Evolutionary conservation across 805 yeast genomes (phyloP), one percentile per base, ranked within the genome.

Genomic region (Saccharomycopsis amapae): DNA sequence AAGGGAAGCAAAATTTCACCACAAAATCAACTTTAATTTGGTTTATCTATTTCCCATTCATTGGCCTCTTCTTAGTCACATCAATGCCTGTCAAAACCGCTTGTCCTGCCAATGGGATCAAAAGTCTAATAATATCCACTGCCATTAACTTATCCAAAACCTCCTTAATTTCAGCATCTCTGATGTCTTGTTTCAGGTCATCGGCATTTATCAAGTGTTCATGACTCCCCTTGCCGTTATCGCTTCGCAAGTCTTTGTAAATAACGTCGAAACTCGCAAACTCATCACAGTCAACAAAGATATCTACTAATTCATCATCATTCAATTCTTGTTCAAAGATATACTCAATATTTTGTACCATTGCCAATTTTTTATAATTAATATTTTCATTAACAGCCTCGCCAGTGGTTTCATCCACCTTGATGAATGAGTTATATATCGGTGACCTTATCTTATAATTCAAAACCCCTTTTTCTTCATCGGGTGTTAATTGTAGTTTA

Each of bases 281-380:
- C 17, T 66, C 75, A 13, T 80, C 89, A 48, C 69, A 66, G 62
- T 90, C 73, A 2, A 88, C 85, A 50, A 84, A 69, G 39, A 81
- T 73, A 44, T 79, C 85, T 57, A 84, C 82, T 58, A 84, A 64
- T 55, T 82, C 90, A 22, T 78, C 83, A 51, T 79, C 85, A 53
- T 79, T 85, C 53, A 77, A 66, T 46, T 73, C 69, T 45, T 80
- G 84, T 40, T 66, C 70, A 46, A 62, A 64, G 35, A 62, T 60
- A 32, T 48, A 64, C 50, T 66, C 71, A 5, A 66, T 45, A 23
- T 56, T 60, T 48, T 66, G 71, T 13, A 66, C 48, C 25, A 64
- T 43, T 2, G 67, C 61, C 35, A 66, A 58, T 41, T 57, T 58
- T 32, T 45, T 54, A 45, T 63, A 65, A n/a, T 41, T 32, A 3